Evolutionary conservation across 2,329 filamentous ascomycete species (phyloP), one percentile per base, ranked within the genome.

Genomic region (Penicillium polonicum): DNA sequence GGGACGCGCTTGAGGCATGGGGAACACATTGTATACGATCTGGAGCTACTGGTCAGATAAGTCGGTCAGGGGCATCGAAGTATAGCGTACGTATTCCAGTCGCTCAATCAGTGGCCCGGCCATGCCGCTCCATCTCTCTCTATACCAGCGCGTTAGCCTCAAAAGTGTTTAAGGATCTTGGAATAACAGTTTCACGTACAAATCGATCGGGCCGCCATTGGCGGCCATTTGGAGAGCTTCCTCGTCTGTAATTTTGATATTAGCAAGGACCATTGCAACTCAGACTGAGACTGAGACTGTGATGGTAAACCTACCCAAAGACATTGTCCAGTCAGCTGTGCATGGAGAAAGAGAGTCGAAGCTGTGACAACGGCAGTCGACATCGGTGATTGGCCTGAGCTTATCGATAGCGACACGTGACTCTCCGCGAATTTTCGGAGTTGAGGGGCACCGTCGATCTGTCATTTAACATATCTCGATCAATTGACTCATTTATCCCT

Each of bases 11-110:
- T 78, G 80, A 12, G 89, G 89, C 65, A 88, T 87, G 42, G 89
- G 86, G 67, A 96, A 96, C 52, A 88, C 87, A 70, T 86, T 82
- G 73, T 85, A 83, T 41, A 89, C 84, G 65, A 92, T 93, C 90
- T 95, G 39, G n/a, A 52, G 9, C 19, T 35, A 33, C 8, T 23
- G 29, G 52, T 61, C 45, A 63, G 53, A 59, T 29, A 48, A 19
- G 41, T 46, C n/a, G 33, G n/a, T 10, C 9, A 31, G 23, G 10
- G 10, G 10, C 0, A 21, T 57, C 44, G 29, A 19, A 7, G 17
- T 33, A 39, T 31, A 42, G 45, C 73, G 65, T 73, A 86, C 83
- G 72, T 85, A 82, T 72, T 94, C 88, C 49, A 93, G 81, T 67
- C 87, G 85, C 59, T 84, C 77, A 52, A 92, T 77, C 38, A 93